Percentiles rank a stretch among this genome's conserved stretches.
These are phyloP conservation scores for Cyathus striatus DNA, from an alignment of 768 basidiomycete species.

Conservation along the genomic window DNA sequence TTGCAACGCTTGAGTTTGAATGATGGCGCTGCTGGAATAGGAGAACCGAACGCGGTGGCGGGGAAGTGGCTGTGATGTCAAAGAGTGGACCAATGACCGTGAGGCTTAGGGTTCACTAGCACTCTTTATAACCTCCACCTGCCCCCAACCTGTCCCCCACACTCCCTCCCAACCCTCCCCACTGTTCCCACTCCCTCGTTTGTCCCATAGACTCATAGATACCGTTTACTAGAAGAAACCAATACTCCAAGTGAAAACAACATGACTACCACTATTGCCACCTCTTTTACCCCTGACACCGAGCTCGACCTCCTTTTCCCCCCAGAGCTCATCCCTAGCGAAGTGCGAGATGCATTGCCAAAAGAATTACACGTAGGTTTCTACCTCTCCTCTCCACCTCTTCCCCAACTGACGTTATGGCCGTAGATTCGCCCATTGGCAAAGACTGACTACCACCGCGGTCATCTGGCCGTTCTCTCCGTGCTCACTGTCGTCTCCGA, in stretches of 20 bases:
- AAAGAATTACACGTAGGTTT: conserved; percentile 60
- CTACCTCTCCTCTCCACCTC: neutral
- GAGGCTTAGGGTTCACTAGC: too few species aligned
- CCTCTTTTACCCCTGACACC: conserved; percentile 49
- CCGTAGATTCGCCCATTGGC: conserved; percentile 90
- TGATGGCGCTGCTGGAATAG: too few species aligned
- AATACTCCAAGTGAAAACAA: neutral
- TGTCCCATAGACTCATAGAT: too few species aligned
- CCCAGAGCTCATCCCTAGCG: conserved; percentile 60
- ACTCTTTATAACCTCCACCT: too few species aligned
- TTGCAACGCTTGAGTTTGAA: too few species aligned
- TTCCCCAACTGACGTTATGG: conserved; percentile 1
- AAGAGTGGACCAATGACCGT: too few species aligned
- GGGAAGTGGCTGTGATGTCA: too few species aligned
- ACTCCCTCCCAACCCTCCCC: too few species aligned
- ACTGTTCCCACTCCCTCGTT: too few species aligned
- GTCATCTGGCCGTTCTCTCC: conserved; percentile 79
- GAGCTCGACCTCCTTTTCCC: conserved; percentile 77
- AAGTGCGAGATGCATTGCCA: conserved; percentile 57
- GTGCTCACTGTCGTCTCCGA: conserved; percentile 73
- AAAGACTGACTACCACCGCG: conserved; percentile 74
- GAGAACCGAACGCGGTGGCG: too few species aligned
- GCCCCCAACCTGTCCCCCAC: too few species aligned
- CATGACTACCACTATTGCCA: conserved; percentile 10
- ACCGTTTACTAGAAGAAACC: too few species aligned